These are phyloP conservation scores for Senna siamea DNA, from an alignment of 306 rosid genomes.

Conservation along the genomic window DNA sequence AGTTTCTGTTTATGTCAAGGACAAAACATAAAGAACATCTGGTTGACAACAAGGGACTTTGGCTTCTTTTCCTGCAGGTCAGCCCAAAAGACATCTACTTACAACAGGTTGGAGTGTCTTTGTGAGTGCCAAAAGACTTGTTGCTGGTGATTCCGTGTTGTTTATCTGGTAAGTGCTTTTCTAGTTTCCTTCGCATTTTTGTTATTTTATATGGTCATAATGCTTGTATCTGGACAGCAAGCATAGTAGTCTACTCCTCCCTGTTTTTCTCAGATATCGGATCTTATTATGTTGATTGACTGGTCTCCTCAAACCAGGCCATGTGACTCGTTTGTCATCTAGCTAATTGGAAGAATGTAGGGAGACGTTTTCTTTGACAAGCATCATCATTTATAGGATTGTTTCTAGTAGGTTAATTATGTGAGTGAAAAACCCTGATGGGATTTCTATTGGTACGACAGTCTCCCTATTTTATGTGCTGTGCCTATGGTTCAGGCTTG, in stretches of 20 bases:
- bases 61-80: constrained; percentile 63
- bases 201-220: not conserved
- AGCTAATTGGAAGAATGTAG: not conserved
- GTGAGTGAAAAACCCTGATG: not conserved
- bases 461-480: not conserved
- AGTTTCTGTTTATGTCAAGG: constrained; percentile 14
- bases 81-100: constrained; percentile 98
- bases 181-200: not conserved
- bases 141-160: constrained; percentile 97
- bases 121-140: constrained; percentile 94
- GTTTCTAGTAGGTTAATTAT: not conserved
- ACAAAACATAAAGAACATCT: not conserved
- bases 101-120: constrained; percentile 99
- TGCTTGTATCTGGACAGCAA: not conserved
- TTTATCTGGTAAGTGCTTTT: constrained; percentile 80
- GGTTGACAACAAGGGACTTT: constrained; percentile 5
- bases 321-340: not conserved
- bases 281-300: not conserved
- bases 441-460: not conserved
- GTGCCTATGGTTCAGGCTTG: not conserved
- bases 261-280: no score
- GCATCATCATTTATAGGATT: not conserved
- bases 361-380: not conserved
- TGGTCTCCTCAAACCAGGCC: not conserved
- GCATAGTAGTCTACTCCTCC: no score